Conservation (phyloP, 306 rosid species). For the Trichosanthes cucumerina region DNA sequence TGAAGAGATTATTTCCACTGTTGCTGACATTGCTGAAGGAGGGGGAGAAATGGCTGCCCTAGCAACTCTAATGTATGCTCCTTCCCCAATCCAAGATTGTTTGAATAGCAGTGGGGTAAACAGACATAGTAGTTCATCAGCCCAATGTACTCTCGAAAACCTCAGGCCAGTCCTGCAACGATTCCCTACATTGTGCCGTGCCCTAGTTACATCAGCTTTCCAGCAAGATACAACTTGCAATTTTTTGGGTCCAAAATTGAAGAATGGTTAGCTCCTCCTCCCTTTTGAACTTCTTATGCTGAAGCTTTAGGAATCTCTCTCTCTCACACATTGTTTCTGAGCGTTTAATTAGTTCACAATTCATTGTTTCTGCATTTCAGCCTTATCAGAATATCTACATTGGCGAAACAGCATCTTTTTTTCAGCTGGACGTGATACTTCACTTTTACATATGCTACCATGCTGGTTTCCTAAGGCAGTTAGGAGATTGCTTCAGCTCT, state of each 20-base stretch:
- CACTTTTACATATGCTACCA: conserved; percentile 88
- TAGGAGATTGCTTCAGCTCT: conserved; percentile 76
- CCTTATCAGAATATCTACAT: conserved; percentile 62
- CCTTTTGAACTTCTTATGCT: conserved; percentile 2
- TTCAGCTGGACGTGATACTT: conserved; percentile 79
- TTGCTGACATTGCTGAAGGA: conserved; percentile 98
- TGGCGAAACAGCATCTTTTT: conserved; percentile 83
- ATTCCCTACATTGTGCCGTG: conserved; percentile 80
- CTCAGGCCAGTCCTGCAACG: conserved; percentile 75
- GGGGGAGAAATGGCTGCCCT: conserved; percentile 95
- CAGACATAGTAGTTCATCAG: conserved; percentile 62
- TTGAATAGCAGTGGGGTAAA: conserved; percentile 73
- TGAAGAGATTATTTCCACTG: conserved; percentile 81
- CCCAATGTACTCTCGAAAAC: conserved; percentile 92
- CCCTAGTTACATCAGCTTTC: conserved; percentile 66
- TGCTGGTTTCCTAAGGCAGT: conserved; percentile 91
- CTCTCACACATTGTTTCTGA: neutral
- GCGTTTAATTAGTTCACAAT: neutral
- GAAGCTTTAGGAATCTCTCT: neutral
- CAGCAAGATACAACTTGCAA: conserved; percentile 56
- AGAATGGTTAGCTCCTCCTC: conserved; percentile 36
- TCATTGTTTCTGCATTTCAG: conserved; percentile 20
- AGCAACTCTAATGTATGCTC: conserved; percentile 82
- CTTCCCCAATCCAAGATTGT: conserved; percentile 69
- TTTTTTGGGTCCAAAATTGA: conserved; percentile 43